These are phyloP conservation scores for Leccinum solheimii DNA, from an alignment of 1,284 basidiomycete species.

Conservation along the genomic window DNA sequence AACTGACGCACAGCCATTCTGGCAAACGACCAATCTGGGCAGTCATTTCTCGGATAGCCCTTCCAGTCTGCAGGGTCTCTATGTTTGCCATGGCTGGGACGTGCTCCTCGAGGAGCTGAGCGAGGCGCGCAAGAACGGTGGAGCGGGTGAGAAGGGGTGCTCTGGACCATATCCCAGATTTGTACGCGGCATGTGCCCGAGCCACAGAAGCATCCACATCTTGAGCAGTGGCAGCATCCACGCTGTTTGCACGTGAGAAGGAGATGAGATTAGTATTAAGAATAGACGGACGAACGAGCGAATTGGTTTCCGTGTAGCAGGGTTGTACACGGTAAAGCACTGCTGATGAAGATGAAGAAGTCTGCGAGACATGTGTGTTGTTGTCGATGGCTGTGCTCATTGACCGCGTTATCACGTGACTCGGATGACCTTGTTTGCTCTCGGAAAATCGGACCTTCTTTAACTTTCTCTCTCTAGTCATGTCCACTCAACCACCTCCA, in stretches of 20 bases:
- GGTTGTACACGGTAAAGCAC: slow-evolving; percentile 53
- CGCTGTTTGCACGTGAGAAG: slow-evolving; percentile 30
- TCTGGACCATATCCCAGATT: slow-evolving; percentile 70
- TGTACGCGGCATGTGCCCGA: slow-evolving; percentile 57
- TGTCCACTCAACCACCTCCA: slow-evolving; percentile 39
- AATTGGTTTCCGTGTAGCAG: slow-evolving; percentile 62
- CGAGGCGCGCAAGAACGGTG: slow-evolving; percentile 62
- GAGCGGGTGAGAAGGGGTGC: slow-evolving; percentile 59
- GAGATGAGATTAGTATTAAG: background rate
- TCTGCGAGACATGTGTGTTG: background rate
- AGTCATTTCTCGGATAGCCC: slow-evolving; percentile 76
- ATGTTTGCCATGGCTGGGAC: slow-evolving; percentile 60
- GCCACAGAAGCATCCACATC: slow-evolving; percentile 55
- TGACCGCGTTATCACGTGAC: slow-evolving; percentile 26
- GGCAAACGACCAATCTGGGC: slow-evolving; percentile 72
- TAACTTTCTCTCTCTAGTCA: slow-evolving; percentile 8
- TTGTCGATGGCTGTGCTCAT: slow-evolving; percentile 23
- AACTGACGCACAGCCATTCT: slow-evolving; percentile 71
- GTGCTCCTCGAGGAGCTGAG: slow-evolving; percentile 55
- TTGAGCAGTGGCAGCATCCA: slow-evolving; percentile 42
- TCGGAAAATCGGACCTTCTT: too few species aligned
- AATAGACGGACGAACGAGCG: slow-evolving; percentile 48
- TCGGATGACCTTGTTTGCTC: background rate
- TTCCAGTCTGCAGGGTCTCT: slow-evolving; percentile 76
- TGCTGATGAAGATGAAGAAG: background rate